These are phyloP conservation scores for Smittium mucronatum DNA, from an alignment of 371 early-diverging fungal genomes.

Conservation along the genomic window DNA sequence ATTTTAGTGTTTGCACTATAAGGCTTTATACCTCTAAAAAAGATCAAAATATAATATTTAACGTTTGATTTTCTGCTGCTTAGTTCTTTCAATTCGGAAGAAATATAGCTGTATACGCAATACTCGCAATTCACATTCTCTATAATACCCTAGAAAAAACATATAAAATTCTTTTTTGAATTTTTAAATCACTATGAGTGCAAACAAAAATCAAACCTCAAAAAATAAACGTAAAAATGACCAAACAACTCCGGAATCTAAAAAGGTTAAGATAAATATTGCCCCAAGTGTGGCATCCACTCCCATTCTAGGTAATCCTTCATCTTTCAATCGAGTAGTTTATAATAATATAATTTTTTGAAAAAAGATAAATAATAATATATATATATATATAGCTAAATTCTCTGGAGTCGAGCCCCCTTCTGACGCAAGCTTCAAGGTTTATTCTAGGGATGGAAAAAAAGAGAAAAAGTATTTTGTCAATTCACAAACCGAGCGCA, in stretches of 20 bases:
- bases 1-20: no score
- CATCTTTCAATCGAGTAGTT: not conserved
- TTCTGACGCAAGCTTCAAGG: not conserved
- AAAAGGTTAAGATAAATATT: not conserved
- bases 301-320: not conserved
- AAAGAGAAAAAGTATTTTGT: not conserved
- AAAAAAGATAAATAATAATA: not conserved
- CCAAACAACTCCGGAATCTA: not conserved
- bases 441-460: not conserved
- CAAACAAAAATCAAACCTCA: not conserved
- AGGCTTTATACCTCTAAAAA: no score
- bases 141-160: no score
- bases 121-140: no score
- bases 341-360: not conserved
- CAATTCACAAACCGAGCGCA: not conserved
- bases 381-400: not conserved
- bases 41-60: no score
- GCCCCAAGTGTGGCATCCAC: not conserved
- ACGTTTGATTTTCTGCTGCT: no score
- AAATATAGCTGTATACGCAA: no score
- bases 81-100: no score
- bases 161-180: no score
- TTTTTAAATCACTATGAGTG: no score
- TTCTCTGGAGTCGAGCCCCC: not conserved
- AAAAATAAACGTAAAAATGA: not conserved